Evolutionary conservation across 2,329 filamentous ascomycete genomes (phyloP).

Genomic region (Myriosclerotinia curreyana): DNA sequence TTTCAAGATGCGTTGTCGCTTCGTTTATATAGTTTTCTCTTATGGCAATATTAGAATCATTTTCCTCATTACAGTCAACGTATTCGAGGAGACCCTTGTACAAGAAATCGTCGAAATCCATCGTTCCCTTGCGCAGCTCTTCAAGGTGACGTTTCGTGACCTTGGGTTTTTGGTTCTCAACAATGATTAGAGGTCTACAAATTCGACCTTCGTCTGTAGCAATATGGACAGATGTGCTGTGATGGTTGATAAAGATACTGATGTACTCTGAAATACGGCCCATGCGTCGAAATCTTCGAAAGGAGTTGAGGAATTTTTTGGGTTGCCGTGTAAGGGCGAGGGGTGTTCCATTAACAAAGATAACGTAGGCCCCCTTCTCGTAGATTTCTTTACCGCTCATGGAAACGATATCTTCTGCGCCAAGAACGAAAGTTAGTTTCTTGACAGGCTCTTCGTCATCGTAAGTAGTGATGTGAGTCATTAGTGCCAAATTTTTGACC

Average conservation of each 20-base stretch:
- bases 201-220: constrained; percentile 97
- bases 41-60: constrained; percentile 89
- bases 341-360: constrained; percentile 94
- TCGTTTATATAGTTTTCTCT: constrained; percentile 81
- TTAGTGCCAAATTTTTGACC: constrained; percentile 95
- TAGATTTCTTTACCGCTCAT: constrained; percentile 87
- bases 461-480: constrained; percentile 98
- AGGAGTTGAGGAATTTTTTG: constrained; percentile 79
- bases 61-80: constrained; percentile 96
- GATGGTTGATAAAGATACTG: constrained; percentile 92
- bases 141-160: constrained; percentile 76
- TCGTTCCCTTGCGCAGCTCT: constrained; percentile 75
- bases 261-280: constrained; percentile 95
- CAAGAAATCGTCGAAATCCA: constrained; percentile 92
- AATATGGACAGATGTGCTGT: constrained; percentile 88
- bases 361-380: constrained; percentile 75
- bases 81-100: constrained; percentile 91
- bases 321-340: constrained; percentile 83
- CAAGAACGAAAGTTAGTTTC: constrained; percentile 80
- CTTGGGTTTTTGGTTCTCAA: constrained; percentile 81
- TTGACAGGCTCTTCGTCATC: constrained; percentile 89
- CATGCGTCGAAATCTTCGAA: constrained; percentile 81
- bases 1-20: constrained; percentile 90
- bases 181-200: constrained; percentile 91
- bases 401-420: constrained; percentile 76